These are phyloP conservation scores for Leccinum laetum DNA, from an alignment of 1,284 basidiomycete genomes.

Conservation along the genomic window DNA sequence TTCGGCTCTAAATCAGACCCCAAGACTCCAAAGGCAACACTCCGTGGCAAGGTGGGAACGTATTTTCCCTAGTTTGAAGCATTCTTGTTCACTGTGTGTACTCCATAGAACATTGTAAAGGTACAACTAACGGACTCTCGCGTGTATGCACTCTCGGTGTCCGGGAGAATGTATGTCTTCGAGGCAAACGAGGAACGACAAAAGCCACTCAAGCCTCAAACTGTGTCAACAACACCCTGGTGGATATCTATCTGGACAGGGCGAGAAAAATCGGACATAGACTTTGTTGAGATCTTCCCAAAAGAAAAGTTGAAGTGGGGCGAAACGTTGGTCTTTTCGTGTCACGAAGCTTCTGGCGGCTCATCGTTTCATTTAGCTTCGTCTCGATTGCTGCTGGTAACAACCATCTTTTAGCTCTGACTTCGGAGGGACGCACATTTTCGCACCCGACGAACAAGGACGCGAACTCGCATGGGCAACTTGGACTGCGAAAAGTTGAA, in stretches of 20 bases:
- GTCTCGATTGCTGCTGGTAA: slow-evolving; percentile 72
- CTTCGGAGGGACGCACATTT: slow-evolving; percentile 81
- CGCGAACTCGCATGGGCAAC: slow-evolving; percentile 87
- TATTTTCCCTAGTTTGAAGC: not conserved
- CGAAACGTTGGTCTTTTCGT: slow-evolving; percentile 47
- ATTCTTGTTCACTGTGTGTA: not conserved
- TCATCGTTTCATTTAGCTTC: slow-evolving; percentile 49
- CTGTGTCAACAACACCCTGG: slow-evolving; percentile 49
- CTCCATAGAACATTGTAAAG: slow-evolving; percentile 63
- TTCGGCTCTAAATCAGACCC: slow-evolving; percentile 36
- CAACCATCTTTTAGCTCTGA: slow-evolving; percentile 86
- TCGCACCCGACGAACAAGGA: slow-evolving; percentile 74
- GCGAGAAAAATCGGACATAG: slow-evolving; percentile 51
- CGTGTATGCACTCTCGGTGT: slow-evolving; percentile 73
- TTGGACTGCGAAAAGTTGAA: slow-evolving; percentile 72
- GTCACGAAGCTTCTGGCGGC: not conserved
- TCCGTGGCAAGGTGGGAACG: slow-evolving; percentile 69
- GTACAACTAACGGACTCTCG: slow-evolving; percentile 56
- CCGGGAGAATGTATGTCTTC: slow-evolving; percentile 75
- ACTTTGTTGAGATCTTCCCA: slow-evolving; percentile 53
- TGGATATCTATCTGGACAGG: slow-evolving; percentile 57
- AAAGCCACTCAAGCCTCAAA: slow-evolving; percentile 32
- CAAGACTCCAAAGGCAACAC: slow-evolving; percentile 37
- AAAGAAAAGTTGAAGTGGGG: slow-evolving; percentile 47
- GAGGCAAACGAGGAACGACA: slow-evolving; percentile 53